Evolutionary conservation across 208 protist species (phyloP).

Genomic region (Phytomonas sp.): DNA sequence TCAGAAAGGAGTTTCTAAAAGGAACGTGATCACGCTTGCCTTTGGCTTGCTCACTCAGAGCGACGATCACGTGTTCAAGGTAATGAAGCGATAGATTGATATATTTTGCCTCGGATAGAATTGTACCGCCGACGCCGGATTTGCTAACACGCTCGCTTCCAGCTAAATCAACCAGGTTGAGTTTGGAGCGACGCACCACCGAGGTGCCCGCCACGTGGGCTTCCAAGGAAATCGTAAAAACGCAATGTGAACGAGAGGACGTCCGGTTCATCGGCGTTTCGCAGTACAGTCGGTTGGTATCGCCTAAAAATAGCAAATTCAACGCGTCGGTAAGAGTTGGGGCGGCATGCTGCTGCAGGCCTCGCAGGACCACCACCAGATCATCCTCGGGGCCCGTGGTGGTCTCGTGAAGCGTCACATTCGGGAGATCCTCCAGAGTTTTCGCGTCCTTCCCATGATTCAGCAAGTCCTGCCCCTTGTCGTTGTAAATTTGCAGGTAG

Average conservation of each 20-base stretch:
- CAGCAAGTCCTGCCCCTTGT: constrained; percentile 86
- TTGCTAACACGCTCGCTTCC: constrained; percentile 88
- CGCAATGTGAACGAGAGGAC: constrained; percentile 89
- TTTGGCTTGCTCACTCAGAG: constrained; percentile 73
- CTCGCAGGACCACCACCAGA: constrained; percentile 31
- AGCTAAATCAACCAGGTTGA: constrained; percentile 91
- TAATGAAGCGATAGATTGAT: constrained; percentile 91
- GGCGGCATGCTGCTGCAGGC: constrained; percentile 57
- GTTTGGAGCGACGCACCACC: constrained; percentile 51
- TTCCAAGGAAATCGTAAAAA: constrained; percentile 83
- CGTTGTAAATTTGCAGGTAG: constrained; percentile 90
- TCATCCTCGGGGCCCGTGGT: constrained; percentile 26
- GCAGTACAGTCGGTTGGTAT: constrained; percentile 81
- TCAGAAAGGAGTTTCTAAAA: constrained; percentile 93
- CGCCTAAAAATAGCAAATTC: constrained; percentile 78
- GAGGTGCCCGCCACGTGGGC: constrained; percentile 36
- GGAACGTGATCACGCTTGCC: constrained; percentile 86
- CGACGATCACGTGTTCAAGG: constrained; percentile 82
- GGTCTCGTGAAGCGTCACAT: constrained; percentile 54
- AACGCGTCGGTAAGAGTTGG: constrained; percentile 68
- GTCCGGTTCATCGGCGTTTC: constrained; percentile 91
- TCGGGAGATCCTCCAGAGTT: constrained; percentile 56
- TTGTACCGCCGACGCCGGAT: constrained; percentile 65
- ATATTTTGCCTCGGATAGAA: constrained; percentile 72
- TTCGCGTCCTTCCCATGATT: constrained; percentile 85